Evolutionary conservation across 2,329 filamentous ascomycete genomes (phyloP).

Genomic region (Pyrenophora seminiperda): DNA sequence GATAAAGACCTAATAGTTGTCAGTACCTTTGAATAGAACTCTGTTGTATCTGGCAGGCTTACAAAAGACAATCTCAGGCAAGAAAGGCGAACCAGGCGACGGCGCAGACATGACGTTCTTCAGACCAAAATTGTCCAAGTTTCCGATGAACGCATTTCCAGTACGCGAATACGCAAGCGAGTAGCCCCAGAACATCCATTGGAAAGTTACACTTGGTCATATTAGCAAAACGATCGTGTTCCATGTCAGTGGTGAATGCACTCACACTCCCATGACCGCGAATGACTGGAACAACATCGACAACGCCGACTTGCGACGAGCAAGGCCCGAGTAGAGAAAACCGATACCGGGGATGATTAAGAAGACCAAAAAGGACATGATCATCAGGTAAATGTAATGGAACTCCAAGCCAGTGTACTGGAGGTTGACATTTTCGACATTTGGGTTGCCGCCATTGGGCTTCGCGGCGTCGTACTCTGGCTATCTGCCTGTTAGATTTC

Average conservation of each 20-base stretch:
- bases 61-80: conserved; percentile 70
- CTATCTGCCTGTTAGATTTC: conserved; percentile 20
- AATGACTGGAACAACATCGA: conserved; percentile 67
- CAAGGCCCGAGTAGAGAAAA: conserved; percentile 67
- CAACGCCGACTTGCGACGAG: conserved; percentile 66
- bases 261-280: conserved; percentile 60
- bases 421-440: conserved; percentile 60
- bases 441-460: conserved; percentile 61
- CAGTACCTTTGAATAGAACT: neutral
- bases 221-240: conserved; percentile 3
- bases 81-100: conserved; percentile 60
- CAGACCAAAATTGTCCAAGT: conserved; percentile 65
- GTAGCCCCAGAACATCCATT: conserved; percentile 71
- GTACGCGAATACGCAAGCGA: conserved; percentile 65
- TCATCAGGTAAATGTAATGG: conserved; percentile 65
- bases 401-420: conserved; percentile 65
- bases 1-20: conserved; percentile 54
- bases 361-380: conserved; percentile 67
- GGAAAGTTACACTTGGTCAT: conserved; percentile 54
- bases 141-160: conserved; percentile 66
- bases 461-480: conserved; percentile 49
- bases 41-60: neutral
- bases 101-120: conserved; percentile 66
- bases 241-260: neutral
- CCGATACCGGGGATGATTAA: conserved; percentile 71